A percentile compares a stretch with the other conserved stretches of the same genome.
Evolutionary conservation across 306 rosid genomes (phyloP).

Genomic region (Hippophae tibetana): DNA sequence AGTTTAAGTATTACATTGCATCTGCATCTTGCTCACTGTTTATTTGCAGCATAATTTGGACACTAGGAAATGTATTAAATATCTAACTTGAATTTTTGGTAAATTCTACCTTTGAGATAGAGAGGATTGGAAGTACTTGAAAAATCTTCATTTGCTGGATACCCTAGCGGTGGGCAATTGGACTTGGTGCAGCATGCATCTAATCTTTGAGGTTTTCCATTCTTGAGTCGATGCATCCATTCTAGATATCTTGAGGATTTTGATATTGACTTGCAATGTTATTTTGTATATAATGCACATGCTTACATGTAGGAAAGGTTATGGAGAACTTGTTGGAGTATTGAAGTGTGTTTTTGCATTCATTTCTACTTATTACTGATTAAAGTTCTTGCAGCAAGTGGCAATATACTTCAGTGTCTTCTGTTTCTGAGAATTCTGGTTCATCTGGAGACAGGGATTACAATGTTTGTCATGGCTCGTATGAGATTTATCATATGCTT

Average conservation of each 20-base stretch:
- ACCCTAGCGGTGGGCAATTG: too few relatives aligned
- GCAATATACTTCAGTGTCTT: constrained; percentile 34
- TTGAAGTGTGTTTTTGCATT: background rate
- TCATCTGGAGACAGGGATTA: constrained; percentile 42
- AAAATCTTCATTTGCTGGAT: too few relatives aligned
- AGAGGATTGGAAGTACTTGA: too few relatives aligned
- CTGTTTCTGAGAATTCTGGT: constrained; percentile 40
- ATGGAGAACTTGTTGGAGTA: background rate
- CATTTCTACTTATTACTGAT: constrained; percentile 10
- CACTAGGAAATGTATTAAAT: too few relatives aligned
- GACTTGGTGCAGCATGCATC: too few relatives aligned
- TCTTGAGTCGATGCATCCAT: too few relatives aligned
- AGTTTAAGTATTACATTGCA: too few relatives aligned
- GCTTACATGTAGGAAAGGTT: background rate
- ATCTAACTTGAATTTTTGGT: too few relatives aligned
- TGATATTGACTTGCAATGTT: background rate
- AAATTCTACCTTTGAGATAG: too few relatives aligned
- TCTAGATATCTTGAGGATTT: background rate
- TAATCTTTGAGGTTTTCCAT: too few relatives aligned
- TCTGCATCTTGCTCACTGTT: too few relatives aligned
- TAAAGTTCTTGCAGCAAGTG: constrained; percentile 43
- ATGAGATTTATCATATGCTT: constrained; percentile 25
- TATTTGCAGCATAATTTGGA: too few relatives aligned
- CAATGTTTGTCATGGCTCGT: constrained; percentile 25
- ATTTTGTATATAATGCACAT: background rate